Evolutionary conservation across 2,329 filamentous ascomycete genomes (phyloP), one percentile per base, ranked within the genome.

Genomic region (Achaetomium macrosporum): DNA sequence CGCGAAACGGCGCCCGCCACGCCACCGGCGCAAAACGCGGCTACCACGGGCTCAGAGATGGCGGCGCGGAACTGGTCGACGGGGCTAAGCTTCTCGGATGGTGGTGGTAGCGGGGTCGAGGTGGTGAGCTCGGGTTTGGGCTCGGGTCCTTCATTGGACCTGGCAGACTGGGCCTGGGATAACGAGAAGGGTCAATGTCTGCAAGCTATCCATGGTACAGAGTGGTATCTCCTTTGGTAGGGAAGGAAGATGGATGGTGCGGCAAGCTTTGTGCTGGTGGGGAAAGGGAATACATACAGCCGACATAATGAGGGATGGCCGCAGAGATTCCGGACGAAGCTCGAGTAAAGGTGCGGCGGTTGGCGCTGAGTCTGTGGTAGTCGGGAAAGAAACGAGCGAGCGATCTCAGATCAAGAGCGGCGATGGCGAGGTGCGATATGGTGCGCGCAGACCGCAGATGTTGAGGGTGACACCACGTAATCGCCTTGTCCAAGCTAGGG

Each of bases 1-100:
- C 93, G 83, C 31, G 93, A 97, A n/a, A 99, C 92, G 41, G 93
- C 93, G 54, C 93, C 93, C 15, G 93, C 93, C 19, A 96, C 84
- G 61, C 93, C 93, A 57, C 93, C 93, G 30, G 90, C 93, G 64
- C 95, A 87, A 66, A 99, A 99, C 33, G 93, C 91, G 40, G 93
- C 92, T 33, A 90, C 74, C 37, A 96, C 85, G 4, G 92, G 91
- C 59, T 95, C 87, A 10, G 90, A 86, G 57, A 96, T 51, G 55
- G 76, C 71, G 47, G 77, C 72, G 43, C 69, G 71, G 48, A 78
- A 59, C 30, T 73, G 71, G 29, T 65, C 47, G 17, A 63, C 47
- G 30, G 61, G 60, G 37, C 57, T 59, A 54, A 64, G 53, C 33
- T 62, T 55, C 43, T 65, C 62, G 43, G 65, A 59, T 41, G 64